phyloP scores from a whole-genome alignment of 495 filamentous ascomycete genomes.

The Penicillium ochrochloron region DNA sequence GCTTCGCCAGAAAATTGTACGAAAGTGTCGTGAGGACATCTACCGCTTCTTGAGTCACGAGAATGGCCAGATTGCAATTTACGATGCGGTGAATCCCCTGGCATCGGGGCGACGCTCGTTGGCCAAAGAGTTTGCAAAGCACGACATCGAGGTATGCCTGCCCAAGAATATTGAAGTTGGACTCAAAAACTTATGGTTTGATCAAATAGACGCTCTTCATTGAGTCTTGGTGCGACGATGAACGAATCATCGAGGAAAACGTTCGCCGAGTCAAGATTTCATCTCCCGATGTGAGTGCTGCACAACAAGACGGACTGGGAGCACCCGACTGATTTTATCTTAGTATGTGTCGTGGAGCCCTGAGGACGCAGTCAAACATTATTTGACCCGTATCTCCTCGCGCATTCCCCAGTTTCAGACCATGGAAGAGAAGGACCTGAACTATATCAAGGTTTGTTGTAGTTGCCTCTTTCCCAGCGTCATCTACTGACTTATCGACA shows the following conservation, averaged over 20 bases:
- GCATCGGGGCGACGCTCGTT: slow-evolving; percentile 81
- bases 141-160: slow-evolving; percentile 78
- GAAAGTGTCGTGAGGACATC: slow-evolving; percentile 96
- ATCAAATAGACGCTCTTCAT: slow-evolving; percentile 82
- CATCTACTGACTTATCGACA: slow-evolving; percentile 27
- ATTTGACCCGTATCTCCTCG: slow-evolving; percentile 83
- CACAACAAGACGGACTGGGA: neutral
- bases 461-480: neutral
- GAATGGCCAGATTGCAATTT: slow-evolving; percentile 98
- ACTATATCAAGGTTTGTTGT: slow-evolving; percentile 81
- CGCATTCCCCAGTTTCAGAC: slow-evolving; percentile 96
- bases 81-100: slow-evolving; percentile 97
- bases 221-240: slow-evolving; percentile 92
- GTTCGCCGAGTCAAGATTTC: slow-evolving; percentile 97
- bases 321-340: slow-evolving; percentile 15
- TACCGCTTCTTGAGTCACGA: slow-evolving; percentile 95
- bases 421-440: slow-evolving; percentile 90
- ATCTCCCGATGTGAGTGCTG: slow-evolving; percentile 79
- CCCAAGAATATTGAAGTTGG: neutral
- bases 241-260: slow-evolving; percentile 94
- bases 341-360: slow-evolving; percentile 88
- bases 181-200: neutral
- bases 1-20: slow-evolving; percentile 92
- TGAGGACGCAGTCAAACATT: slow-evolving; percentile 89
- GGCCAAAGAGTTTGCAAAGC: slow-evolving; percentile 94